phyloP scores from a whole-genome alignment of 1,139 yeast genomes.

The Kurtzmaniella natalensis region DNA sequence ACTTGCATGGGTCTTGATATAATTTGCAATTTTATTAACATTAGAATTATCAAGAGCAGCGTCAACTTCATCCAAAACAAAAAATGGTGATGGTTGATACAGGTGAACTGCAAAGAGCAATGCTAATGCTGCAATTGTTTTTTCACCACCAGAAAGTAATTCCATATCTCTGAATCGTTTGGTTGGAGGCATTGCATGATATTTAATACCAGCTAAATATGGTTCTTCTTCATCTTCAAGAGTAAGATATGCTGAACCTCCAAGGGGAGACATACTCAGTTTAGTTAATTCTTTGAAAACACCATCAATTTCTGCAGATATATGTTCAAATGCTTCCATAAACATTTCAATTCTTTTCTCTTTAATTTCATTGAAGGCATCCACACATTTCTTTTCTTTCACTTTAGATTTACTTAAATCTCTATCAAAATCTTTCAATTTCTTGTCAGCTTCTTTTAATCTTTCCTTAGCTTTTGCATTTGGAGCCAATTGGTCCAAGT shows the following conservation, averaged over 20 bases:
- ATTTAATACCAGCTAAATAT: constrained; percentile 74
- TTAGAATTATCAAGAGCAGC: constrained; percentile 93
- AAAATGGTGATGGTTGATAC: constrained; percentile 90
- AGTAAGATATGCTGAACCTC: constrained; percentile 89
- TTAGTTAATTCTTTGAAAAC: constrained; percentile 88
- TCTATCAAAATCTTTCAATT: constrained; percentile 55
- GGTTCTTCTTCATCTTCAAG: constrained; percentile 91
- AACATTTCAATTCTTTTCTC: constrained; percentile 57
- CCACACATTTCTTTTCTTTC: constrained; percentile 52
- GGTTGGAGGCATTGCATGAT: constrained; percentile 96
- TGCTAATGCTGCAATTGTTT: constrained; percentile 94
- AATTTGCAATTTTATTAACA: constrained; percentile 79
- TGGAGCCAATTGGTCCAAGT: constrained; percentile 64
- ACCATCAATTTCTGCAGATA: constrained; percentile 65
- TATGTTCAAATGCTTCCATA: constrained; percentile 71
- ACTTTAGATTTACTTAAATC: constrained; percentile 64
- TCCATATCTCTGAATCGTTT: constrained; percentile 94
- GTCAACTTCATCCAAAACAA: constrained; percentile 93
- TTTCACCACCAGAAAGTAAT: constrained; percentile 92
- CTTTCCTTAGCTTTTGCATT: constrained; percentile 79
- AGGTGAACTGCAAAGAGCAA: constrained; percentile 87
- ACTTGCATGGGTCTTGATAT: constrained; percentile 72
- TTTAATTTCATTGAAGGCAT: constrained; percentile 58
- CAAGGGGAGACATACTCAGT: constrained; percentile 62
- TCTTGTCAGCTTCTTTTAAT: constrained; percentile 61